Base-by-base conservation (phyloP, 768 basidiomycete genomes). In the Zangia roseola region DNA sequence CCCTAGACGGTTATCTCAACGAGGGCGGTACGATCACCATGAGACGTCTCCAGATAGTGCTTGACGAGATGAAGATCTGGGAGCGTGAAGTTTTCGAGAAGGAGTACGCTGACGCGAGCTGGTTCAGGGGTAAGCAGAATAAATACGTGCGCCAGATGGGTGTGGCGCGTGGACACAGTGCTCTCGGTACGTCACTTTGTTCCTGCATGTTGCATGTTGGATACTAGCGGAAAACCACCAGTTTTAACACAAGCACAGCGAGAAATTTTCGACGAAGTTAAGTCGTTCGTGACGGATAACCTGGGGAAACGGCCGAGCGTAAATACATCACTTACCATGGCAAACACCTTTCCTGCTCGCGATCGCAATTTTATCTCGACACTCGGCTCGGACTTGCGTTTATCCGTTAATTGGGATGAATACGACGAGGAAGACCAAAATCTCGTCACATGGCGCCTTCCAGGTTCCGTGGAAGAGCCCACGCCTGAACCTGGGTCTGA, bases 91-190 rank as follows among this genome's bases (percentile, higher is more conserved):
- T 91, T 3, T 99, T 95, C 55, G 87, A 97, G 76, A 88, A 83
- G 69, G 94, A 95, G 64, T 89, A 86, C 56, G 83, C 86, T 7
- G 95, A 98, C 63, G 54, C 83, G 57, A 94, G 86, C 58, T 97
- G 93, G 91, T 89, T 88, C 68, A 94, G 93, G 70, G 91, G 94
- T 12, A 97, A 97, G 72, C 92, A 94, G 63, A 72, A 71, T 33
- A 91, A 86, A 65, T 80, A 86, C 59, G 68, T 80, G 37, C 79
- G 81, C 51, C 82, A 83, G 56, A 74, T 83, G 72, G 87, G 87
- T 61, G 69, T 74, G 50, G 82, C 75, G 24, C 75, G 69, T 60
- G 83, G 75, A 63, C 78, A 73, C 64, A 72, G 74, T 3, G 79
- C 81, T 46, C 69, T 91, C n/a, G 80, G 91, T 92, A 52, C 33